phyloP scores from a whole-genome alignment of 2,329 filamentous ascomycete genomes.

The Fusarium anguioides region DNA sequence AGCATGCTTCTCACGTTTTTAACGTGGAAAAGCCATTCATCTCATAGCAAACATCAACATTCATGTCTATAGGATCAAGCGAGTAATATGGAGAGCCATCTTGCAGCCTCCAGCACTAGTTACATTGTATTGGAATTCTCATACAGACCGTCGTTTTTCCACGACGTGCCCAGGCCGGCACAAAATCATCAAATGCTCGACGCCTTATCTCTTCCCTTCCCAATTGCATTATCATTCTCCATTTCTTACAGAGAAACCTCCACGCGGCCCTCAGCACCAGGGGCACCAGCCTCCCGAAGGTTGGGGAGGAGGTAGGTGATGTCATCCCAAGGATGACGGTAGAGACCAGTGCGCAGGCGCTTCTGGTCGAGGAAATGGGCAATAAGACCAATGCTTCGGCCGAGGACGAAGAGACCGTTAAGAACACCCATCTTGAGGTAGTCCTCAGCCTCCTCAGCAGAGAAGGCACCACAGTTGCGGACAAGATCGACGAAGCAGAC shows the following conservation, averaged over 20 bases:
- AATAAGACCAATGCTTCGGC: conserved; percentile 97
- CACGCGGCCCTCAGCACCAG: conserved; percentile 85
- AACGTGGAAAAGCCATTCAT: neutral
- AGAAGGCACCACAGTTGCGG: conserved; percentile 98
- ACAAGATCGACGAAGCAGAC: conserved; percentile 99
- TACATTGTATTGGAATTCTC: conserved; percentile 53
- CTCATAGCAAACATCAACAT: conserved; percentile 37
- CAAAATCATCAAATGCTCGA: conserved; percentile 51
- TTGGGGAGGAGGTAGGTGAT: conserved; percentile 94
- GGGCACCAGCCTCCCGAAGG: conserved; percentile 75
- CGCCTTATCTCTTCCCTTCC: conserved; percentile 45
- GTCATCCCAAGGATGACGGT: conserved; percentile 99
- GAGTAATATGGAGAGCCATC: conserved; percentile 49
- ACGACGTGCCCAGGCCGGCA: conserved; percentile 45
- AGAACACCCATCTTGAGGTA: conserved; percentile 99
- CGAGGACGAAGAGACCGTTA: conserved; percentile 98
- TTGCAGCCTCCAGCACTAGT: conserved; percentile 50
- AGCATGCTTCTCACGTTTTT: neutral
- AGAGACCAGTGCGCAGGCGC: conserved; percentile 96
- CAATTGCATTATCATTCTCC: conserved; percentile 42
- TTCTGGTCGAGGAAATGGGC: conserved; percentile 99
- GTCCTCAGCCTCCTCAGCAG: conserved; percentile 94
- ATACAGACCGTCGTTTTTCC: conserved; percentile 50
- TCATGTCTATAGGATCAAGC: conserved; percentile 51
- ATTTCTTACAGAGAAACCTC: conserved; percentile 79